Evolutionary conservation across 2,329 filamentous ascomycete species (phyloP).

Genomic region (Stenocarpella maydis): DNA sequence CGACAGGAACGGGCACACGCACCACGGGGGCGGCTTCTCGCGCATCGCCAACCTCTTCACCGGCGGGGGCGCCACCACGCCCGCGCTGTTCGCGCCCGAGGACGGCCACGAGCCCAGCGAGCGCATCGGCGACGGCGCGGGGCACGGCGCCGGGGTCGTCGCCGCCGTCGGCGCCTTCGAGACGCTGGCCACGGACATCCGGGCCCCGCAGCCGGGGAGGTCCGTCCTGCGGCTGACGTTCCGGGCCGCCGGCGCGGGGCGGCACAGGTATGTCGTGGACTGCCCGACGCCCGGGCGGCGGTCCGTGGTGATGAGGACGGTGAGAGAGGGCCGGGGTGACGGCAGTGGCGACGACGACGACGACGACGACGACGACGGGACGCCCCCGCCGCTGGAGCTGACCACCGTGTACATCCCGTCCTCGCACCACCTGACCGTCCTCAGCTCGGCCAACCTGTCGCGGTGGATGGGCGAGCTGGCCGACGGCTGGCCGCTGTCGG

Average conservation of each 20-base stretch:
- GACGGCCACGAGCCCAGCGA: slow-evolving; percentile 45
- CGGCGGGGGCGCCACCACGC: slow-evolving; percentile 49
- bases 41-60: slow-evolving; percentile 49
- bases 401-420: slow-evolving; percentile 72
- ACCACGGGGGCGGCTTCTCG: slow-evolving; percentile 21
- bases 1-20: background rate
- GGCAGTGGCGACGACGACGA: slow-evolving; percentile 20
- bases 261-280: slow-evolving; percentile 75
- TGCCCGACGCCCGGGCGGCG: slow-evolving; percentile 68
- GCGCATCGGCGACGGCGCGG: slow-evolving; percentile 67
- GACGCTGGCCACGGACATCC: slow-evolving; percentile 68
- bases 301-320: slow-evolving; percentile 47
- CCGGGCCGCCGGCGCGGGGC: slow-evolving; percentile 64
- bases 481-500: slow-evolving; percentile 76
- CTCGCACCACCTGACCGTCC: slow-evolving; percentile 67
- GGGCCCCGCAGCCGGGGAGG: slow-evolving; percentile 61
- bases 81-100: slow-evolving; percentile 34
- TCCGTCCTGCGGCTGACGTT: slow-evolving; percentile 81
- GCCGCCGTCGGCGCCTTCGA: slow-evolving; percentile 74
- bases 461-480: slow-evolving; percentile 84
- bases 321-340: background rate
- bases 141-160: slow-evolving; percentile 46
- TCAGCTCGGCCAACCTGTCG: slow-evolving; percentile 73
- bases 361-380: too few relatives aligned
- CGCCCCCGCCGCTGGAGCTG: slow-evolving; percentile 54